Evolutionary conservation across 1,139 yeast species (phyloP), one percentile per base, ranked within the genome.

Genomic region (Hyphopichia buzzinii): DNA sequence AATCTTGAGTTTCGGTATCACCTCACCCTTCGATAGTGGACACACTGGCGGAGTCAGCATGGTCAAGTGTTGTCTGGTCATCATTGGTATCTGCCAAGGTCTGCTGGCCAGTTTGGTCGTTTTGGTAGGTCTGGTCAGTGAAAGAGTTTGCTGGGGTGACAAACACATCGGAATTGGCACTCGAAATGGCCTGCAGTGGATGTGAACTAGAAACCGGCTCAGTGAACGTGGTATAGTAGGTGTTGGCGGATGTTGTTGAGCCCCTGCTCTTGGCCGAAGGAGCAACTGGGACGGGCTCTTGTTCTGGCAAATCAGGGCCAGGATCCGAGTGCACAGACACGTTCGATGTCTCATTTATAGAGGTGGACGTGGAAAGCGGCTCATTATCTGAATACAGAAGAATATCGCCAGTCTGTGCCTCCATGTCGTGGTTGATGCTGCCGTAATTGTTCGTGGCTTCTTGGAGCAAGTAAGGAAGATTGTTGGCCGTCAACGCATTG

Each of bases 401-500:
- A 3, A 30, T 17, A 24, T 30, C 16, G 5, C 10, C 21, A 12
- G 7, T 4, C 35, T 40, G 13, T 8, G 41, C 43, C 33, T 52
- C 56, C 27, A 50, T 43, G 36, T 52, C 57, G 8, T 36, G 39
- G 15, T 24, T 16, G 11, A 24, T 30, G 12, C 33, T 30, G 12
- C 33, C 33, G 19, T 30, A 30, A n/a, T 25, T 13, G 12, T 11
- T 11, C 8, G 27, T n/a, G 10, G 23, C 6, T 7, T 19, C 10
- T 10, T 19, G 17, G 10, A 24, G 30, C 36, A 60, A 41, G 39
- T 37, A 29, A 8, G 40, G 39, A 6, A 32, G 31, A 11, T 36
- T 33, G 12, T 24, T 21, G n/a, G 35, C 39, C n/a, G 40, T 47
- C 19, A 64, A 47, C 7, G 52, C 39, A 16, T 58, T 51, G 44